Evolutionary conservation across 495 filamentous ascomycete species (phyloP).

Genomic region (Astrocystis sublimbata): DNA sequence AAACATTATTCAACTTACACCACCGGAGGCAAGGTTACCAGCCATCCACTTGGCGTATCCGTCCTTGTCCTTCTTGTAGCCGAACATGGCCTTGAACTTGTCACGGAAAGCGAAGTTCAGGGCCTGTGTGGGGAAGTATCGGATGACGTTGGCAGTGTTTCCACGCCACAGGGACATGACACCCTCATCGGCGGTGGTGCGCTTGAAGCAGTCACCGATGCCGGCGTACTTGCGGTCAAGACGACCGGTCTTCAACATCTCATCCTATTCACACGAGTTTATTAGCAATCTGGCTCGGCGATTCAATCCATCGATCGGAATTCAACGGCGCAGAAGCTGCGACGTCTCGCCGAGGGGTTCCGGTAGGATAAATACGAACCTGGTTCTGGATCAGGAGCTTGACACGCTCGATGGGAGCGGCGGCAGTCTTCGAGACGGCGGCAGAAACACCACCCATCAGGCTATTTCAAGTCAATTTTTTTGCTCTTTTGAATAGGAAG

Average conservation of each 20-base stretch:
- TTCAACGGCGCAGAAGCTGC: background rate
- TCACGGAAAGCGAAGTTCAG: constrained; percentile 99
- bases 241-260: constrained; percentile 98
- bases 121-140: constrained; percentile 99
- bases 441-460: constrained; percentile 99
- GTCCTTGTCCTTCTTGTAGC: constrained; percentile 99
- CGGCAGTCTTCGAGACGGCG: constrained; percentile 99
- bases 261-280: constrained; percentile 66
- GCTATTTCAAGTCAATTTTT: constrained; percentile 21
- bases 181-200: constrained; percentile 83
- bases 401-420: constrained; percentile 99
- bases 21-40: constrained; percentile 99
- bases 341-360: background rate
- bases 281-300: too few relatives aligned
- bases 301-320: background rate
- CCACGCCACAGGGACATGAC: constrained; percentile 91
- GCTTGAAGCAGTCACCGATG: constrained; percentile 90
- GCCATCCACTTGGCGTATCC: constrained; percentile 99
- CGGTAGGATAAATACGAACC: constrained; percentile 57
- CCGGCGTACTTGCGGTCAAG: constrained; percentile 95
- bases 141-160: constrained; percentile 99
- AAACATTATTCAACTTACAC: constrained; percentile 67
- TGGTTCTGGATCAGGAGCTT: constrained; percentile 99
- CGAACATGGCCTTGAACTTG: constrained; percentile 99
- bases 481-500: too few relatives aligned